Base-by-base conservation (phyloP, 257 asterid species). In the Fraxinus quadrangulata region DNA sequence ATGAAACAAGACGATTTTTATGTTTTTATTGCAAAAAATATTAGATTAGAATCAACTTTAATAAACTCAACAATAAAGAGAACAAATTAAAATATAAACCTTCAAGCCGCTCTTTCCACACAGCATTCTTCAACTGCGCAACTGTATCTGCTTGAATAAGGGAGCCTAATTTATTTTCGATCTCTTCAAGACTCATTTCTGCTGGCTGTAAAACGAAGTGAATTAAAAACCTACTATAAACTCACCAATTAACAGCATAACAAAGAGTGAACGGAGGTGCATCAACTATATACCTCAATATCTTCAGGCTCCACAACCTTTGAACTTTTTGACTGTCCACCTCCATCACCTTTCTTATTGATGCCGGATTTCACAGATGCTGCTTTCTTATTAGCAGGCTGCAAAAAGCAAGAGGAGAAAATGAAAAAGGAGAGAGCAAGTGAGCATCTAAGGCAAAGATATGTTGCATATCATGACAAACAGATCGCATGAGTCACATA, bases 61-160 rank as follows among this genome's bases (percentile, higher is more conserved):
- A 63, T 4, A 12, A 63, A 63, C 69, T 63, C 8, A 51, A 31
- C 16, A 74, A 5, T 75, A 72, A 34, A 70, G 68, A 81, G 70
- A 76, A 24, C n/a, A 70, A 71, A 70, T 36, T 9, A 72, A 75
- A 71, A 59, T 51, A 70, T 34, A 76, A 84, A 96, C 99, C 99
- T 93, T 93, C 99, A 69, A 93, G 97, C 78, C 98, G 86, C 89
- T 96, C 99, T 91, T 96, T 96, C 99, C 99, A 96, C 72, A 90
- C 94, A 77, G 97, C 86, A 85, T 98, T 93, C 84, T 93, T 96
- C 82, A 96, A 80, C 83, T 84, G 98, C 70, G 89, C 71, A 79
- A 93, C 85, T 24, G 98, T 93, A 31, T 93, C 99, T 63, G 89
- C 83, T 86, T 88, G 97, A 73, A 93, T 79, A 78, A 96, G 92